Evolutionary conservation across 306 rosid species (phyloP), one percentile per base, ranked within the genome.

Genomic region (Phaseolus lunatus): DNA sequence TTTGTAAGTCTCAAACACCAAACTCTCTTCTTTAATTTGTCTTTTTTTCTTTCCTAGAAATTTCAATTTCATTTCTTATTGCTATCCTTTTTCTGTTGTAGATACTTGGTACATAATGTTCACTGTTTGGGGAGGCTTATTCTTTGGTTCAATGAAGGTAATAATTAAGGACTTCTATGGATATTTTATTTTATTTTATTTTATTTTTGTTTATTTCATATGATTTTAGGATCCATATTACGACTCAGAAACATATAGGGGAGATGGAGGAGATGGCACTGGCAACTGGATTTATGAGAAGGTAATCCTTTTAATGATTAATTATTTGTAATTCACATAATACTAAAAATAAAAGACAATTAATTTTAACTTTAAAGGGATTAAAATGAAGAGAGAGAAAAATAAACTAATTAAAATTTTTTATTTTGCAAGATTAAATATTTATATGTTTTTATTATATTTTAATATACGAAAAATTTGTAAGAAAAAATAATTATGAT

Each of bases 111-210:
- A 81, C 81, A 81, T 74, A 54, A 19, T 95, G 88, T 95, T 92
- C 85, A 92, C 97, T 0, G 86, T 89, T 48, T 95, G 99, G 99
- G 97, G 99, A 48, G 88, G 93, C 81, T 81, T 95, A 52, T 84
- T 90, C 86, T 95, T 90, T 88, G 89, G 97, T 67, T 81, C 99
- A 75, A 92, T 92, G 99, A 92, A 95, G 91, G 97, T 92, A 47
- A n/a, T 39, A 16, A 48, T 48, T 0, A 74, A 61, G 49, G 0
- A n/a, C 20, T 35, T 56, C 23, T 64, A 16, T 58, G 49, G 19
- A 61, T 31, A n/a, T 47, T 63, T 78, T 27, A 78, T 12, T 26
- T 27, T 27, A 2, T 4, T 31, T 35, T 53, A 10, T 44, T 5
- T 7, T 0, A 22, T 57, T 16, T 15, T 16, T 61, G 1, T 43